A percentile compares a stretch with the other conserved stretches of the same genome.
phyloP scores from a whole-genome alignment of 2,329 filamentous ascomycete genomes.

The Hymenoscyphus occultus region DNA sequence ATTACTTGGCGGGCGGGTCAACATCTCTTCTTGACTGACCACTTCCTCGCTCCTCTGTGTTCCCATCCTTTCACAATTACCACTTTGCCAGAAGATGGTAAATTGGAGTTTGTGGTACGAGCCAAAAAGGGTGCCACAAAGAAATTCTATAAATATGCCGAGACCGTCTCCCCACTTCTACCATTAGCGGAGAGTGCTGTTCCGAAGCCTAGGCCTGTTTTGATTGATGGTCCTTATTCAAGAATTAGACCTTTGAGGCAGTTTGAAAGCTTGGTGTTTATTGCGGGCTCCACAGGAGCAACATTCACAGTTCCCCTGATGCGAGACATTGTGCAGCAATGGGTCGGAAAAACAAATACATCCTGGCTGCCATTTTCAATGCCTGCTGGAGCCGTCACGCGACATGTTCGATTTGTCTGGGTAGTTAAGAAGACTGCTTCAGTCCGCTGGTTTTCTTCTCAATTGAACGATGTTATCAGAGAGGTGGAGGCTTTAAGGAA shows the following conservation, averaged over 20 bases:
- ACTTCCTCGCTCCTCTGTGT: slow-evolving; percentile 54
- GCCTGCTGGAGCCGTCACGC: slow-evolving; percentile 41
- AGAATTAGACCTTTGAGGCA: slow-evolving; percentile 50
- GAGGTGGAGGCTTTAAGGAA: slow-evolving; percentile 43
- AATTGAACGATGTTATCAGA: slow-evolving; percentile 45
- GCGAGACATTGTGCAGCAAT: slow-evolving; percentile 57
- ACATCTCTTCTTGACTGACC: slow-evolving; percentile 60
- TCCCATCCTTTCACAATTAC: slow-evolving; percentile 64
- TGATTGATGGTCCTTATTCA: slow-evolving; percentile 55
- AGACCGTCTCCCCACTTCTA: slow-evolving; percentile 38
- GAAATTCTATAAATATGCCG: slow-evolving; percentile 49
- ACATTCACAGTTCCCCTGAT: slow-evolving; percentile 90
- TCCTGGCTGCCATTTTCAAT: slow-evolving; percentile 10
- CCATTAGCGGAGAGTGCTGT: slow-evolving; percentile 20
- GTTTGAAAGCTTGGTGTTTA: slow-evolving; percentile 58
- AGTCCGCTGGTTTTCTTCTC: slow-evolving; percentile 50
- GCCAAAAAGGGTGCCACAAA: slow-evolving; percentile 51
- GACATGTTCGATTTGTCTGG: slow-evolving; percentile 55
- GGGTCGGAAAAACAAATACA: slow-evolving; percentile 39
- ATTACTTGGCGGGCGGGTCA: slow-evolving; percentile 60
- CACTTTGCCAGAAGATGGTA: slow-evolving; percentile 52
- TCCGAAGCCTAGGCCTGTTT: slow-evolving; percentile 38
- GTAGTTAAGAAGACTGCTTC: slow-evolving; percentile 54
- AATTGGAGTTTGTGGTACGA: slow-evolving; percentile 55
- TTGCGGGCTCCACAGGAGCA: slow-evolving; percentile 59